Percentiles rank a stretch among this genome's conserved stretches.
Conservation (phyloP, 2,329 filamentous ascomycete genomes). For the Ophiostoma ips region DNA sequence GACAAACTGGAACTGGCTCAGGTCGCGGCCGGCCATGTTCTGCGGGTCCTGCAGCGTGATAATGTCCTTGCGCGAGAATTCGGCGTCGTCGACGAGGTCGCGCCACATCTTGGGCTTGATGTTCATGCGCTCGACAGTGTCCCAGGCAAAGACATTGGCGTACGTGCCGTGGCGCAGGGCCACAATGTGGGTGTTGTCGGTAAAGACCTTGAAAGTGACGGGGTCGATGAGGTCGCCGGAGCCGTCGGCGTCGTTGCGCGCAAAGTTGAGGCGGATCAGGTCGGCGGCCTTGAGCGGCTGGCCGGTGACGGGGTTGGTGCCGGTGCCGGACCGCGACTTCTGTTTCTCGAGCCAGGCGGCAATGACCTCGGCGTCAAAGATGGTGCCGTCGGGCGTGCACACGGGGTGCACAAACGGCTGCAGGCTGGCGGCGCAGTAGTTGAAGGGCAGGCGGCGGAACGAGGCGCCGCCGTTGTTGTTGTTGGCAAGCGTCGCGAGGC, state of each 20-base stretch:
- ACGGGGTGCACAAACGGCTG: conserved; percentile 93
- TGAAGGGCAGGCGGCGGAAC: conserved; percentile 89
- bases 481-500: conserved; percentile 12
- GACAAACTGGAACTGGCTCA: conserved; percentile 79
- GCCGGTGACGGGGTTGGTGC: conserved; percentile 85
- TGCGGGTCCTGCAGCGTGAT: conserved; percentile 95
- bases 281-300: conserved; percentile 65
- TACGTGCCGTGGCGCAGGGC: conserved; percentile 66
- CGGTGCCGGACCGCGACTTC: conserved; percentile 76
- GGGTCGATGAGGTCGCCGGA: conserved; percentile 82
- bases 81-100: conserved; percentile 74
- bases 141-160: conserved; percentile 92
- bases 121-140: conserved; percentile 89
- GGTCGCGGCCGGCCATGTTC: conserved; percentile 67
- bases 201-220: conserved; percentile 94
- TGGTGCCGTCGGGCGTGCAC: conserved; percentile 73
- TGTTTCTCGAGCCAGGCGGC: conserved; percentile 89
- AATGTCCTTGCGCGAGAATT: conserved; percentile 81
- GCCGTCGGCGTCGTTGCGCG: conserved; percentile 69
- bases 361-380: conserved; percentile 93
- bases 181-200: conserved; percentile 94
- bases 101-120: conserved; percentile 94
- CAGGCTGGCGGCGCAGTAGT: conserved; percentile 91
- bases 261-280: conserved; percentile 80
- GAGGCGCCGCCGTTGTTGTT: conserved; percentile 13